Base-by-base conservation (phyloP, 78 protist genomes). In the Neovahlkampfia damariscottae region DNA sequence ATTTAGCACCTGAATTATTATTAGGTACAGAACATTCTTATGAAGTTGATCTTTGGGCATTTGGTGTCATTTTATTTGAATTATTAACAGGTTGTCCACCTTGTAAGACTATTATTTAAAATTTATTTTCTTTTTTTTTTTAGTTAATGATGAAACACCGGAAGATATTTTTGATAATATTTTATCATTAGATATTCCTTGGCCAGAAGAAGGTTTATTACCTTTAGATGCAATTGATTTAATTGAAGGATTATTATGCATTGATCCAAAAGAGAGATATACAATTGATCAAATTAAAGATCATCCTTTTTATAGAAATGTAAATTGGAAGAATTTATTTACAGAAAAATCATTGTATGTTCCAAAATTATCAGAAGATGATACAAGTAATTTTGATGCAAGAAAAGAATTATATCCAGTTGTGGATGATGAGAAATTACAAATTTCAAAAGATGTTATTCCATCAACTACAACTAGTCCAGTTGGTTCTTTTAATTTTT, bases 11-110 rank as follows among this genome's bases (percentile, higher is more conserved):
- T 0, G 99, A 96, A 85, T 85, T 94, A 27, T 58, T 96, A 5
- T 67, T 75, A 31, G 95, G 95, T 1, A 39, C n/a, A 31, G 84
- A 87, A 8, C 90, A 93, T 80, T 82, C 79, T 38, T 59, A 76
- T 1, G 86, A 84, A 0, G 99, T 91, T 2, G 99, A 96, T 85
- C 91, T 84, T 90, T 96, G 98, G 98, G 92, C 98, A 2, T 77
- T 93, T 6, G 98, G 98, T 0, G 82, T 90, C 67, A 71, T 90
- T 8, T 32, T 82, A 9, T 90, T 82, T 62, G 93, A 90, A 41
- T 84, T 93, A 34, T 73, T 94, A 2, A 68, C 82, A 5, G 98
- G 98, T 0, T 5, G 38, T 2, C 94, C 97, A 37, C 97, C 97
- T 2, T 93, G n/a, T n/a, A n/a, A n/a, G n/a, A n/a, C n/a, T n/a